Evolutionary conservation across 2,329 filamentous ascomycete genomes (phyloP).

Genomic region (Juglanconis oblonga): DNA sequence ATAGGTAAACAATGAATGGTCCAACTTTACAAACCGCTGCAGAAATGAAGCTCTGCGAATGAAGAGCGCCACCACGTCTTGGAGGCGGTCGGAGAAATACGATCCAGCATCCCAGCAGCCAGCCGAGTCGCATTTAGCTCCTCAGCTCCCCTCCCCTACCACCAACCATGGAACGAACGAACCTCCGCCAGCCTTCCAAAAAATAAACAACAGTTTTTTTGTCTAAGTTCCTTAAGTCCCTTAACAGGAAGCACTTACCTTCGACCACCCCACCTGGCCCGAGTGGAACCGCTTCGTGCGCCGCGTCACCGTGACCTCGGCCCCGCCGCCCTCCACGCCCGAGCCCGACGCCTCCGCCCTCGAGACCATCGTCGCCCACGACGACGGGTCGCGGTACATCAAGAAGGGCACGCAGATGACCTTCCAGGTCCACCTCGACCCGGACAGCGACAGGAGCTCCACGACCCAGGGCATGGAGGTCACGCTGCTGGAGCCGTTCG

Average conservation of each 20-base stretch:
- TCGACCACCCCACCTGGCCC: constrained; percentile 29
- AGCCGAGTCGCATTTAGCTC: too few species aligned
- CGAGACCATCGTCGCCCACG: background rate
- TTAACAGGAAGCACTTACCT: too few species aligned
- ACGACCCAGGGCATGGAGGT: constrained; percentile 24
- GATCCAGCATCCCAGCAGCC: too few species aligned
- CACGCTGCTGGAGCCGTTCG: constrained; percentile 32
- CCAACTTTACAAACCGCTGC: too few species aligned
- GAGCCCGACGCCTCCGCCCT: constrained; percentile 21
- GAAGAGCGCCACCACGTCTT: too few species aligned
- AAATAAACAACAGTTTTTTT: too few species aligned
- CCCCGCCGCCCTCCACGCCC: constrained; percentile 17
- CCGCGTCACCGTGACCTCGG: constrained; percentile 24
- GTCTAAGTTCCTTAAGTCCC: background rate
- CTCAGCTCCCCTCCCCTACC: background rate
- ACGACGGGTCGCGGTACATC: constrained; percentile 22
- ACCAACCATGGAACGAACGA: background rate
- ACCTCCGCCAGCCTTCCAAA: too few species aligned
- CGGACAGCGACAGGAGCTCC: constrained; percentile 14
- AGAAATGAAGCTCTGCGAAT: too few species aligned
- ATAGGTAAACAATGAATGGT: too few species aligned
- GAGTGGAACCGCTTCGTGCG: constrained; percentile 36
- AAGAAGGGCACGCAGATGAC: constrained; percentile 30
- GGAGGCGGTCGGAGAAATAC: too few species aligned
- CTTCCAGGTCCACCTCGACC: constrained; percentile 33